phyloP scores from a whole-genome alignment of 306 rosid genomes.

The Sechiopsis laciniata region DNA sequence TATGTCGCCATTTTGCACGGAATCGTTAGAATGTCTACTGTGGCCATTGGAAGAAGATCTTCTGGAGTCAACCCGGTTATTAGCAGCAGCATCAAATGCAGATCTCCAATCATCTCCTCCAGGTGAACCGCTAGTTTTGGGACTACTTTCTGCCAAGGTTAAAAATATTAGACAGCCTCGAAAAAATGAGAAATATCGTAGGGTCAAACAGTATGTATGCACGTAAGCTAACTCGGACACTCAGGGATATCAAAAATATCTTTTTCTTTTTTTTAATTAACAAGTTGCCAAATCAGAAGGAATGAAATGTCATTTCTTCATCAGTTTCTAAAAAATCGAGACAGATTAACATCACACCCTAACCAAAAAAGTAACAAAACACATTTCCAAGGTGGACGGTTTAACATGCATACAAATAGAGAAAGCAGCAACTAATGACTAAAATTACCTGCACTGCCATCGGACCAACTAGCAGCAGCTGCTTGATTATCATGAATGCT shows the following conservation, averaged over 20 bases:
- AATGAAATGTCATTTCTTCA: not conserved
- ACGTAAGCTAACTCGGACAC: no score
- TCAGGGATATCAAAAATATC: no score
- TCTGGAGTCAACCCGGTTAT: slow-evolving; percentile 45
- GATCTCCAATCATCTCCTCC: slow-evolving; percentile 89
- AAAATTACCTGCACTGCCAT: slow-evolving; percentile 51
- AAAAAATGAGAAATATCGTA: not conserved
- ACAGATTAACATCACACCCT: not conserved
- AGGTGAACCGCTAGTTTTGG: slow-evolving; percentile 47
- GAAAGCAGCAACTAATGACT: slow-evolving; percentile 16
- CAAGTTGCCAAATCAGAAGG: not conserved
- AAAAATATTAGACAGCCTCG: slow-evolving; percentile 7
- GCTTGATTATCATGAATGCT: slow-evolving; percentile 88
- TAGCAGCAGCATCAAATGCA: slow-evolving; percentile 91
- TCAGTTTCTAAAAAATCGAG: not conserved
- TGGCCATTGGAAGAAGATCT: slow-evolving; percentile 80
- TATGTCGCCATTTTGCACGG: slow-evolving; percentile 70
- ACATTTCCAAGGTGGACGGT: not conserved
- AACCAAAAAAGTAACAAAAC: no score
- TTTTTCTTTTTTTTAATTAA: not conserved
- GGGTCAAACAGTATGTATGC: no score
- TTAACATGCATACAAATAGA: no score
- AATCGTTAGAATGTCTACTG: slow-evolving; percentile 54
- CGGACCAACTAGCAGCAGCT: slow-evolving; percentile 77
- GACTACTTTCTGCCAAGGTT: slow-evolving; percentile 66